Evolutionary conservation across 2,329 filamentous ascomycete genomes (phyloP).

Genomic region (Phyllosticta citriasiana): DNA sequence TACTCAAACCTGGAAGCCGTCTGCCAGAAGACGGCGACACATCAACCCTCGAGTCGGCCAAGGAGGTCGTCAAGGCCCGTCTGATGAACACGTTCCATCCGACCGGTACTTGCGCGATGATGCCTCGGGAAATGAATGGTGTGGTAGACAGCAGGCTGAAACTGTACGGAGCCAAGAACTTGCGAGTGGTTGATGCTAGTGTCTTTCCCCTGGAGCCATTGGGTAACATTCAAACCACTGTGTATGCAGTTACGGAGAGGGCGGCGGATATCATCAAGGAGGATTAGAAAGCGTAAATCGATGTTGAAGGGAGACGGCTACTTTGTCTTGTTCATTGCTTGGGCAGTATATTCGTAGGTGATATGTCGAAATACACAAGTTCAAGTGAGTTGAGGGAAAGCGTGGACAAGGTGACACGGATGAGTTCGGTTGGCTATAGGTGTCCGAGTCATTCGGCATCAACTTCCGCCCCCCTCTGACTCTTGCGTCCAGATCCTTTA

Average conservation of each 20-base stretch:
- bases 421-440: no score
- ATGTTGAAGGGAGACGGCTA: background rate
- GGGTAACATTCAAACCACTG: slow-evolving; percentile 23
- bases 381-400: no score
- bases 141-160: slow-evolving; percentile 19
- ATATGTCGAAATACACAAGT: no score
- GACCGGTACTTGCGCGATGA: slow-evolving; percentile 21
- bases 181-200: slow-evolving; percentile 12
- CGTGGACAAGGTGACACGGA: no score
- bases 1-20: slow-evolving; percentile 24
- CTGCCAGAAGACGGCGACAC: slow-evolving; percentile 1
- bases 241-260: slow-evolving; percentile 26
- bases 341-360: no score
- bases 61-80: slow-evolving; percentile 15
- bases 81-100: slow-evolving; percentile 25
- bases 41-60: background rate
- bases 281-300: background rate
- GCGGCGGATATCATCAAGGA: slow-evolving; percentile 21
- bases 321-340: background rate
- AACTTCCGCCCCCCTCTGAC: background rate
- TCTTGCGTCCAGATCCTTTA: background rate
- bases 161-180: slow-evolving; percentile 17
- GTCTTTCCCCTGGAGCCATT: slow-evolving; percentile 19
- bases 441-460: no score
- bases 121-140: slow-evolving; percentile 18